These are phyloP conservation scores for Candida golubevii DNA, from an alignment of 805 yeast species.

Conservation along the genomic window DNA sequence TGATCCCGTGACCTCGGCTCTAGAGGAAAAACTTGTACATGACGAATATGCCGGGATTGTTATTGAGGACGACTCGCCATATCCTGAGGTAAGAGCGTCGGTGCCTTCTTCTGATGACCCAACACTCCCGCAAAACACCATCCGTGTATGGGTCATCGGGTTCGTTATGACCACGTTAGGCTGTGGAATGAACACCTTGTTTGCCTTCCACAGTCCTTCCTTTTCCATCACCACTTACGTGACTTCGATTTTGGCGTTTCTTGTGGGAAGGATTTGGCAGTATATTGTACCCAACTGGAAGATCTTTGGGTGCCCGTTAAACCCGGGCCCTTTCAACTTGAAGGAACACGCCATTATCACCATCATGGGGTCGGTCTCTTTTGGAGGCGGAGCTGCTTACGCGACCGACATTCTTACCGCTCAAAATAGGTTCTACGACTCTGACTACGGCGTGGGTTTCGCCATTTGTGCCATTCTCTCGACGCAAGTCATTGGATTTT, in stretches of 20 bases:
- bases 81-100: slow-evolving; percentile 64
- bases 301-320: slow-evolving; percentile 34
- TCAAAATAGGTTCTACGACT: slow-evolving; percentile 44
- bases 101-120: slow-evolving; percentile 53
- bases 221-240: slow-evolving; percentile 49
- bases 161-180: slow-evolving; percentile 51
- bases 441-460: slow-evolving; percentile 50
- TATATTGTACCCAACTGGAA: slow-evolving; percentile 32
- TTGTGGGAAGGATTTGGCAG: slow-evolving; percentile 52
- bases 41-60: slow-evolving; percentile 18
- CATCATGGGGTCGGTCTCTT: slow-evolving; percentile 47
- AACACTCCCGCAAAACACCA: slow-evolving; percentile 44
- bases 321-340: slow-evolving; percentile 59
- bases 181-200: slow-evolving; percentile 56
- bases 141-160: slow-evolving; percentile 53
- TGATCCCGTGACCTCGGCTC: slow-evolving; percentile 15
- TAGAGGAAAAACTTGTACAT: slow-evolving; percentile 13
- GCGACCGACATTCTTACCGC: slow-evolving; percentile 55
- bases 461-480: slow-evolving; percentile 49
- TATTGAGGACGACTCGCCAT: slow-evolving; percentile 38
- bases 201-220: slow-evolving; percentile 53
- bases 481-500: slow-evolving; percentile 63
- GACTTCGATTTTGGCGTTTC: slow-evolving; percentile 57
- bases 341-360: slow-evolving; percentile 60
- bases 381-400: slow-evolving; percentile 45